Evolutionary conservation across 768 basidiomycete genomes (phyloP), one percentile per base, ranked within the genome.

Genomic region (Calocybe indica): DNA sequence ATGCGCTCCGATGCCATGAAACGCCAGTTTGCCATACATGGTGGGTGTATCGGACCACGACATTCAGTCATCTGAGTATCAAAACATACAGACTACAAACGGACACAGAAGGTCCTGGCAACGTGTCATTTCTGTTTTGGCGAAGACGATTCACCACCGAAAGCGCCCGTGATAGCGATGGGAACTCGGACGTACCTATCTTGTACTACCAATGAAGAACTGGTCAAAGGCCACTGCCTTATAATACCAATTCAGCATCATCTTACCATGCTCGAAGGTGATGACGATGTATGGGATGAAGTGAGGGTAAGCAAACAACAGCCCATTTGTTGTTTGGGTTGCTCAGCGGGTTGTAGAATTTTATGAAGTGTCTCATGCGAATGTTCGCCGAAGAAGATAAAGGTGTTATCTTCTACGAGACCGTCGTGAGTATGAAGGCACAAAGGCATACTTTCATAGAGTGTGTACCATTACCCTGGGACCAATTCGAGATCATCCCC

Each of bases 271-370:
- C 73, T 99, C 3, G 95, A 98, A 64, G 88, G 82, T 29, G 95
- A 99, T 54, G 93, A 98, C 52, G 95, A 99, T 58, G 87, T 94
- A 15, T 99, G 95, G 95, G 95, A 98, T 52, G 95, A 98, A 78
- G 83, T 92, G 49, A 78, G 78, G 68, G 95, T 95, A 59, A 47
- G 85, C 65, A n/a, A 22, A 22, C 22, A 22, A 22, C 37, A n/a
- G 50, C 13, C 35, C 14, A 13, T 8, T 40, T 36, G 14, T 47
- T 36, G 43, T 9, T 40, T 39, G 3, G n/a, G 11, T 42, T 28
- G 33, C 22, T 15, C 34, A 35, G 13, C 33, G 32, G 30, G 40
- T 12, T 15, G 5, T 33, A 84, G 82, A 83, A 83, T 52, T 84
- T 83, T 50, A 83, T 84, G 82, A 99, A 99, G 70, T 93, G 91